These are phyloP conservation scores for Oryza coarctata DNA, from an alignment of 176 grass and related monocot genomes.

Conservation along the genomic window DNA sequence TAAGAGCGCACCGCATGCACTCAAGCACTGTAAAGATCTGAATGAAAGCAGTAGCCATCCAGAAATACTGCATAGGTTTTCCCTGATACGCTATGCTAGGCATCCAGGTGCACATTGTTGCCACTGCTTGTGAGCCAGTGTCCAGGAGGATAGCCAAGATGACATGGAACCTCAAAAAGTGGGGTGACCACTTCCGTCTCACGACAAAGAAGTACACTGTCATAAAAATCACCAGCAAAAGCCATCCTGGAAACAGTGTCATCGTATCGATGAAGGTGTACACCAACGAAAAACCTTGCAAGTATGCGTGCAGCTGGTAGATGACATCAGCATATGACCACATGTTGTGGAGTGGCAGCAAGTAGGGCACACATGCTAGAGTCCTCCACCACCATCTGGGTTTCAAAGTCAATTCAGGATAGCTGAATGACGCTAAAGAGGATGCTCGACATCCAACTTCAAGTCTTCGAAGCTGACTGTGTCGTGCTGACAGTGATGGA, in stretches of 20 bases:
- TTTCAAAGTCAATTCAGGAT: conserved; percentile 83
- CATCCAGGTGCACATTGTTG: conserved; percentile 84
- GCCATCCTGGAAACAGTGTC: conserved; percentile 71
- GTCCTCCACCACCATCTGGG: conserved; percentile 95
- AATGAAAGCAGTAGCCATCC: conserved; percentile 65
- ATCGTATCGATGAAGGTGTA: conserved; percentile 86
- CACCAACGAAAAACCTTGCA: conserved; percentile 68
- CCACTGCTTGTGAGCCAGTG: conserved; percentile 72
- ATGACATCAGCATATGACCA: conserved; percentile 79
- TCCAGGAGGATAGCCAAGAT: conserved; percentile 83
- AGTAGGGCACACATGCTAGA: conserved; percentile 81
- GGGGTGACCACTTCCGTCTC: conserved; percentile 75
- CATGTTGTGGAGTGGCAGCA: conserved; percentile 84
- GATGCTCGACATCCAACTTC: conserved; percentile 47
- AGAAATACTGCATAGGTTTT: conserved; percentile 66
- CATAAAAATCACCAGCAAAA: conserved; percentile 68
- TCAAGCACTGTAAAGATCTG: conserved; percentile 81
- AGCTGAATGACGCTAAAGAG: conserved; percentile 54
- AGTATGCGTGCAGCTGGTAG: conserved; percentile 70
- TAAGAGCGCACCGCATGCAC: conserved; percentile 76
- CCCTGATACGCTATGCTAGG: conserved; percentile 68
- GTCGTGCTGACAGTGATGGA: conserved; percentile 4
- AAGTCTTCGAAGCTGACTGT: conserved; percentile 28
- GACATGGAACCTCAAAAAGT: conserved; percentile 90
- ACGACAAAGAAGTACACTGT: conserved; percentile 78